Evolutionary conservation across 495 filamentous ascomycete genomes (phyloP).

Genomic region (Astrothelium subdiscretum): DNA sequence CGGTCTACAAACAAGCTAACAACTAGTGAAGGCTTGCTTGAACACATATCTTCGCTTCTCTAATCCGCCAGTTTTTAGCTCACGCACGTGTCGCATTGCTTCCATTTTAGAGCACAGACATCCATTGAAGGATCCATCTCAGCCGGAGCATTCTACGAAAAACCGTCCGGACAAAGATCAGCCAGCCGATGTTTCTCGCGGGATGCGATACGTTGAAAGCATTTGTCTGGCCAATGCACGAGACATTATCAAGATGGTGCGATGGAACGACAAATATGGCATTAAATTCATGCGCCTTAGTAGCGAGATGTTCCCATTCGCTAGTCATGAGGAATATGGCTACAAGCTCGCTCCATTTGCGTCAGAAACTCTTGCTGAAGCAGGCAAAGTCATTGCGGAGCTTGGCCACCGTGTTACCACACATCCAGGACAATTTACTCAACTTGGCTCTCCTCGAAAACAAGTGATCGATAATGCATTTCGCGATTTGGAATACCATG

Average conservation of each 20-base stretch:
- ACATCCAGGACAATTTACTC: conserved; percentile 84
- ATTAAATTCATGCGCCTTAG: conserved; percentile 90
- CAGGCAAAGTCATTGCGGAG: conserved; percentile 64
- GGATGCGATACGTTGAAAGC: conserved; percentile 61
- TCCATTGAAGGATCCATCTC: conserved; percentile 59
- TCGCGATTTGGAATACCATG: conserved; percentile 82
- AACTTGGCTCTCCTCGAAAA: conserved; percentile 66
- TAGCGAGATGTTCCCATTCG: conserved; percentile 95
- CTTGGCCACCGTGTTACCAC: conserved; percentile 79
- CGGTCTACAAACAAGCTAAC: neutral
- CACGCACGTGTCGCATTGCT: conserved; percentile 80
- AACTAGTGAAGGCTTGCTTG: conserved; percentile 55
- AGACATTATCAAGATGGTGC: conserved; percentile 73
- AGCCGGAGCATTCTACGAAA: conserved; percentile 68
- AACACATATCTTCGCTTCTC: conserved; percentile 85
- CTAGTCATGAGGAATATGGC: conserved; percentile 74
- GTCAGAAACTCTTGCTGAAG: conserved; percentile 60
- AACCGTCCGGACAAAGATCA: conserved; percentile 67
- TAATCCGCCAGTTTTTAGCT: conserved; percentile 80
- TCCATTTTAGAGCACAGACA: conserved; percentile 84
- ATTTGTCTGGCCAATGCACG: conserved; percentile 72
- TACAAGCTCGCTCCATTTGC: conserved; percentile 86
- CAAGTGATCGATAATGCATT: conserved; percentile 65
- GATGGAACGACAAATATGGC: conserved; percentile 87
- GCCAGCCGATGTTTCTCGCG: conserved; percentile 48